Percentiles rank a stretch among this genome's conserved stretches.
Evolutionary conservation across 345 rosid genomes (phyloP).

Genomic region (Tarenaya hassleriana): DNA sequence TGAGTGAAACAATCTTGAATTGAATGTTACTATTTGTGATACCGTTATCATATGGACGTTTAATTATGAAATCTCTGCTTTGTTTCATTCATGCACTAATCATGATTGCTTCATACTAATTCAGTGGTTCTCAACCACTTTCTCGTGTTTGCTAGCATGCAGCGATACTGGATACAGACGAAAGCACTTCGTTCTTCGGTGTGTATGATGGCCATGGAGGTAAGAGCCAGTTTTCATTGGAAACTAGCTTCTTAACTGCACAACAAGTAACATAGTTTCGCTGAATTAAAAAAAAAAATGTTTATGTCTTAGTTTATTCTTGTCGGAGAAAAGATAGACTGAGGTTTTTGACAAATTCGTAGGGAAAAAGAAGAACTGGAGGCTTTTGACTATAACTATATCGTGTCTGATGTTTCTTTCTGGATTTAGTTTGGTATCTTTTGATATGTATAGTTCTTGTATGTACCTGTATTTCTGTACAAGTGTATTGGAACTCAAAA

Average conservation of each 20-base stretch:
- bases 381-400: too few species aligned
- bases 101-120: constrained; percentile 13
- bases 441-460: constrained; percentile 4
- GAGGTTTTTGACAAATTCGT: too few species aligned
- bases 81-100: not conserved
- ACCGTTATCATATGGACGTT: too few species aligned
- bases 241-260: too few species aligned
- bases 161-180: constrained; percentile 73
- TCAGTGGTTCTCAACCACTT: constrained; percentile 14
- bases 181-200: constrained; percentile 85
- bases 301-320: too few species aligned
- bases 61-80: constrained; percentile 11
- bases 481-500: constrained; percentile 6
- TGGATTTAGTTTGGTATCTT: not conserved
- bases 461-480: not conserved
- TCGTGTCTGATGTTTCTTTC: too few species aligned
- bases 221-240: constrained; percentile 19
- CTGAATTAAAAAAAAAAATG: too few species aligned
- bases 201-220: constrained; percentile 99
- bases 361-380: too few species aligned
- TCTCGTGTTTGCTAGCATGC: constrained; percentile 56
- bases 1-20: constrained; percentile 35
- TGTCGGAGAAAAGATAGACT: too few species aligned
- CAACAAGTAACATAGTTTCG: too few species aligned
- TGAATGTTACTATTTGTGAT: not conserved